Evolutionary conservation across 176 grass and related monocot genomes (phyloP).

Genomic region (Canna indica): DNA sequence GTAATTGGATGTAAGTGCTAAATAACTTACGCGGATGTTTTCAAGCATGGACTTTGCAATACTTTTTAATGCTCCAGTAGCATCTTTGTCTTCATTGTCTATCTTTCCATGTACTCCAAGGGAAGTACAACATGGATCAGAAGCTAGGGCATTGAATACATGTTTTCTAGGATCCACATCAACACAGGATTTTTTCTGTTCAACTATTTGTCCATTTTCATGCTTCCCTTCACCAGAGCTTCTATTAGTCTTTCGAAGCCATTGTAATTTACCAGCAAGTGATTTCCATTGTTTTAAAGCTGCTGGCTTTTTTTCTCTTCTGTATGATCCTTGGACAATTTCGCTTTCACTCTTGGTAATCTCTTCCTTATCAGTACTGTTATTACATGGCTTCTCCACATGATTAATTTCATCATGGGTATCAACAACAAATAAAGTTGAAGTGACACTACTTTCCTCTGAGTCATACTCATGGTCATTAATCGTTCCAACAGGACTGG

Average conservation of each 20-base stretch:
- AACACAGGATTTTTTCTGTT: conserved; percentile 4
- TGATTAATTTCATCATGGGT: conserved; percentile 26
- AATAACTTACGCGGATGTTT: not conserved
- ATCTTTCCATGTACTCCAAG: not conserved
- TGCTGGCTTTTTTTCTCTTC: conserved; percentile 6
- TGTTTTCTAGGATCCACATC: conserved; percentile 14
- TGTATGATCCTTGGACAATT: not conserved
- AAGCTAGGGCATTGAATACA: conserved; percentile 9
- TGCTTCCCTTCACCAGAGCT: conserved; percentile 32
- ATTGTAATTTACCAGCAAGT: conserved; percentile 63
- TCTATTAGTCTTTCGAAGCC: conserved; percentile 64
- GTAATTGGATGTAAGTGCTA: not conserved
- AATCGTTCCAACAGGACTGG: conserved; percentile 17
- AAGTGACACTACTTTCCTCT: conserved; percentile 17
- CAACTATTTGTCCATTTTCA: conserved; percentile 29
- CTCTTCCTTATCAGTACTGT: conserved; percentile 10
- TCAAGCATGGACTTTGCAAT: not conserved
- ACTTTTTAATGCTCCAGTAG: not conserved
- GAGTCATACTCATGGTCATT: conserved; percentile 26
- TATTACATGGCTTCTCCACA: conserved; percentile 16
- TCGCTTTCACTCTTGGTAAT: not conserved
- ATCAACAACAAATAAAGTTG: conserved; percentile 25
- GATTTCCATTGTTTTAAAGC: conserved; percentile 51
- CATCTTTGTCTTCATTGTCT: not conserved
- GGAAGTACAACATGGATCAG: conserved; percentile 28